A percentile compares a stretch with the other conserved stretches of the same genome.
phyloP scores from a whole-genome alignment of 805 yeast genomes.

The Kluyveromyces aestuarii region DNA sequence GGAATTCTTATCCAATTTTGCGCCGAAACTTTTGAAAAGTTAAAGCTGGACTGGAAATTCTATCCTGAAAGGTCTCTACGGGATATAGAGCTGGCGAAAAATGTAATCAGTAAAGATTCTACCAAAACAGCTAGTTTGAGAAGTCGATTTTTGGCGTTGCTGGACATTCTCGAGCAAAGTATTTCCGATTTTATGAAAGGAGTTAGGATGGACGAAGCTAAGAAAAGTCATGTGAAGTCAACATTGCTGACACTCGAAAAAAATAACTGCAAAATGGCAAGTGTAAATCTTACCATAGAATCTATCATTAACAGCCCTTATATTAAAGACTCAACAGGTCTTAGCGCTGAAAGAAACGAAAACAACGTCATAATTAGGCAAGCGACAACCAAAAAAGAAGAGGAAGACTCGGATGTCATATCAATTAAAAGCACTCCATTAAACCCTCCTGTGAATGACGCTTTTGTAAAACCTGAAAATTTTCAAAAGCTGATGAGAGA shows the following conservation, averaged over 20 bases:
- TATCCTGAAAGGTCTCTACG: constrained; percentile 1
- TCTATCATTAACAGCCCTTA: background rate
- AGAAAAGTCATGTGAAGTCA: background rate
- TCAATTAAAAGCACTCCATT: background rate
- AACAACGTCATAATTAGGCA: background rate
- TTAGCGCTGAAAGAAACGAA: background rate
- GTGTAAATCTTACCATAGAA: background rate
- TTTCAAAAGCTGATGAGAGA: background rate
- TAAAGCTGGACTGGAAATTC: background rate
- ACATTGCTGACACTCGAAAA: background rate
- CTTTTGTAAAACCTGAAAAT: background rate
- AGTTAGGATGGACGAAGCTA: background rate
- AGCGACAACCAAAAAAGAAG: background rate
- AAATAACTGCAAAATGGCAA: background rate
- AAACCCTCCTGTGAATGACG: background rate
- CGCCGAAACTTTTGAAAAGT: background rate
- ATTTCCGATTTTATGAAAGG: background rate
- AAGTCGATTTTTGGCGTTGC: background rate
- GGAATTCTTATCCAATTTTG: background rate
- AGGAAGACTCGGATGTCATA: background rate
- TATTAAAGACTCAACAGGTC: background rate
- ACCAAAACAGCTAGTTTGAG: background rate
- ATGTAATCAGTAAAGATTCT: background rate
- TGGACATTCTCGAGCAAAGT: background rate
- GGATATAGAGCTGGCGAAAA: background rate